Conservation (phyloP, 139 green algal genomes). For the Yamagishiella unicocca region DNA sequence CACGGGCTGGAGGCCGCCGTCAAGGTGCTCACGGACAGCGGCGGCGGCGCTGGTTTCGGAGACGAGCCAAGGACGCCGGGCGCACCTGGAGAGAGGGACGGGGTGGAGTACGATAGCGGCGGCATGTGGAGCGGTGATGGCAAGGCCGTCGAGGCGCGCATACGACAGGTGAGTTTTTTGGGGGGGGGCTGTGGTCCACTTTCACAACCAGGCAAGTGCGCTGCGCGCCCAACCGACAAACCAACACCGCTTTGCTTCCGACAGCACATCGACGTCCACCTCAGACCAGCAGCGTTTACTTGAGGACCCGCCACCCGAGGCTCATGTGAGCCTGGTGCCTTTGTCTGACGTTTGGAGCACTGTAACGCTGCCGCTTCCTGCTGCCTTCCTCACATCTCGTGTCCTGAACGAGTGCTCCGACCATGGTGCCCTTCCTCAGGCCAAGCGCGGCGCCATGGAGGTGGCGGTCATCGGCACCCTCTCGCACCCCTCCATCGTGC, state of each 20-base stretch:
- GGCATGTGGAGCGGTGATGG: not conserved
- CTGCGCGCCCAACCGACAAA: no score
- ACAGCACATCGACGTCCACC: no score
- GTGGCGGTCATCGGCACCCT: slow-evolving; percentile 33
- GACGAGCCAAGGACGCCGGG: not conserved
- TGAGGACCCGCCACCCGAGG: no score
- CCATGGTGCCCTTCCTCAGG: not conserved
- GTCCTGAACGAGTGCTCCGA: not conserved
- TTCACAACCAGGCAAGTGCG: not conserved
- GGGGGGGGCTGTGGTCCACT: not conserved
- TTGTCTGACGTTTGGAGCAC: no score
- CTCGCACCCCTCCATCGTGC: slow-evolving; percentile 44
- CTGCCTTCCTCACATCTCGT: not conserved
- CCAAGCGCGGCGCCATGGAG: slow-evolving; percentile 49
- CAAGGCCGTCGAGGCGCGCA: not conserved
- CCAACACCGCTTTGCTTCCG: no score
- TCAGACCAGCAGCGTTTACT: no score
- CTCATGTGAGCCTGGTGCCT: no score
- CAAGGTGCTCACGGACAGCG: slow-evolving; percentile 16
- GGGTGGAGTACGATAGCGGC: not conserved
- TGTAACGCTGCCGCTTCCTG: no score
- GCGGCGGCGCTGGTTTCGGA: not conserved
- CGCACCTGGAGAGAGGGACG: not conserved
- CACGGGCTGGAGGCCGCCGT: slow-evolving; percentile 35
- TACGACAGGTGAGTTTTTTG: not conserved